Percentiles rank a stretch among this genome's conserved stretches.
Evolutionary conservation across 129 eudicot species (phyloP).

Genomic region (Ambrosia artemisiifolia): DNA sequence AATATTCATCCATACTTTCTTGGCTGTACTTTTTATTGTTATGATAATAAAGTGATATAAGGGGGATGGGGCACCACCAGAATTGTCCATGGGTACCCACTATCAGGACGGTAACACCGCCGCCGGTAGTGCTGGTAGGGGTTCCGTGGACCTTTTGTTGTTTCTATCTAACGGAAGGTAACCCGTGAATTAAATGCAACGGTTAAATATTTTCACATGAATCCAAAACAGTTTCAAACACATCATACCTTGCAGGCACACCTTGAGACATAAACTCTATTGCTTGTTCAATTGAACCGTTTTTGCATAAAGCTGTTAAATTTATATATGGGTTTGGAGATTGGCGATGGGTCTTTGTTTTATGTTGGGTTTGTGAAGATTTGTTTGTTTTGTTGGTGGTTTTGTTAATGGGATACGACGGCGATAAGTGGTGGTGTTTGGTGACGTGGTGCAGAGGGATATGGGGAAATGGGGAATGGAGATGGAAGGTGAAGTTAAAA

Average conservation of each 20-base stretch:
- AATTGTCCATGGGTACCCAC: too few relatives aligned
- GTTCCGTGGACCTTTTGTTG: too few relatives aligned
- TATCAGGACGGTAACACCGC: too few relatives aligned
- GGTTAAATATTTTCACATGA: too few relatives aligned
- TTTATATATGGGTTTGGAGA: slow-evolving; percentile 28
- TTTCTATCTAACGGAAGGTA: too few relatives aligned
- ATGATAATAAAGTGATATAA: too few relatives aligned
- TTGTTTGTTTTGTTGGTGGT: not conserved
- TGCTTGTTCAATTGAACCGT: slow-evolving; percentile 40
- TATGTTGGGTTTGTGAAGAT: slow-evolving; percentile 4
- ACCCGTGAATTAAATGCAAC: too few relatives aligned
- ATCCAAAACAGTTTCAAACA: slow-evolving; percentile 34
- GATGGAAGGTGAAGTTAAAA: slow-evolving; percentile 1
- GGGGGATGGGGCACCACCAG: too few relatives aligned
- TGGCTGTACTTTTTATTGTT: too few relatives aligned
- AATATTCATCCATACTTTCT: too few relatives aligned
- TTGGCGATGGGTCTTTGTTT: slow-evolving; percentile 22
- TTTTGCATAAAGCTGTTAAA: slow-evolving; percentile 32
- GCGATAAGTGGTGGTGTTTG: slow-evolving; percentile 27
- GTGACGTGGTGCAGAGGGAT: slow-evolving; percentile 22
- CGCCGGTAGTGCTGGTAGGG: too few relatives aligned
- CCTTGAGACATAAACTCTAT: slow-evolving; percentile 44
- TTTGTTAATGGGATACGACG: slow-evolving; percentile 19
- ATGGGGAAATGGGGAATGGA: slow-evolving; percentile 9
- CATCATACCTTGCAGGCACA: slow-evolving; percentile 16